Percentiles rank a stretch among this genome's conserved stretches.
Evolutionary conservation across 1,139 yeast species (phyloP).

Genomic region (Wickerhamomyces sp.): DNA sequence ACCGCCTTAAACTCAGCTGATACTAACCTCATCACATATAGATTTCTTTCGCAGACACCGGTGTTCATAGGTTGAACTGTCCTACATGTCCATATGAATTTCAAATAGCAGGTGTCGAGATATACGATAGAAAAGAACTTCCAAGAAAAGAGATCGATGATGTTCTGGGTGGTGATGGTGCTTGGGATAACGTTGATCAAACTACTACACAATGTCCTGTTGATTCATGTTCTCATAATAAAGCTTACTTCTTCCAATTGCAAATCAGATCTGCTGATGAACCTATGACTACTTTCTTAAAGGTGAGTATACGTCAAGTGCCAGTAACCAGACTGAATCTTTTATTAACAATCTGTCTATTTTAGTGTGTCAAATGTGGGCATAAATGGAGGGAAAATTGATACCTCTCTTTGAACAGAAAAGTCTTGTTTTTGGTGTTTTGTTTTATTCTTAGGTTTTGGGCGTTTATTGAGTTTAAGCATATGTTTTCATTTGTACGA

Average conservation of each 20-base stretch:
- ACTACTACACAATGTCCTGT: slow-evolving; percentile 86
- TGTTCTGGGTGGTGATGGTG: slow-evolving; percentile 94
- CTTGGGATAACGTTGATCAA: slow-evolving; percentile 98
- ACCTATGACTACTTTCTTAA: slow-evolving; percentile 95
- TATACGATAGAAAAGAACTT: slow-evolving; percentile 78
- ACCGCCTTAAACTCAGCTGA: not conserved
- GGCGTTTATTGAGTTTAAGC: too few relatives aligned
- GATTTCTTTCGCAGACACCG: slow-evolving; percentile 34
- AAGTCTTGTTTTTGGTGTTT: not conserved
- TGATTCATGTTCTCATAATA: slow-evolving; percentile 78
- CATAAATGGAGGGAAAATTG: slow-evolving; percentile 96
- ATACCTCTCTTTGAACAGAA: not conserved
- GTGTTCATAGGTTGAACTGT: slow-evolving; percentile 53
- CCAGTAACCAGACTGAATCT: too few relatives aligned
- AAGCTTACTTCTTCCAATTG: slow-evolving; percentile 94
- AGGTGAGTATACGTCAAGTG: slow-evolving; percentile 22
- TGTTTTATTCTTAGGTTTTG: not conserved
- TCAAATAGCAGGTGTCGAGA: slow-evolving; percentile 74
- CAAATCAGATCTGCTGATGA: slow-evolving; percentile 80
- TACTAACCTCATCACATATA: slow-evolving; percentile 6
- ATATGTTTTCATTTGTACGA: too few relatives aligned
- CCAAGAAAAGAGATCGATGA: slow-evolving; percentile 92
- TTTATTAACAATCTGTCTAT: too few relatives aligned
- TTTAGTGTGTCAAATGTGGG: slow-evolving; percentile 77
- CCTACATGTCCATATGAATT: slow-evolving; percentile 94